Evolutionary conservation across 2,329 filamentous ascomycete genomes (phyloP).

Genomic region (Didymosphaeria variabile): DNA sequence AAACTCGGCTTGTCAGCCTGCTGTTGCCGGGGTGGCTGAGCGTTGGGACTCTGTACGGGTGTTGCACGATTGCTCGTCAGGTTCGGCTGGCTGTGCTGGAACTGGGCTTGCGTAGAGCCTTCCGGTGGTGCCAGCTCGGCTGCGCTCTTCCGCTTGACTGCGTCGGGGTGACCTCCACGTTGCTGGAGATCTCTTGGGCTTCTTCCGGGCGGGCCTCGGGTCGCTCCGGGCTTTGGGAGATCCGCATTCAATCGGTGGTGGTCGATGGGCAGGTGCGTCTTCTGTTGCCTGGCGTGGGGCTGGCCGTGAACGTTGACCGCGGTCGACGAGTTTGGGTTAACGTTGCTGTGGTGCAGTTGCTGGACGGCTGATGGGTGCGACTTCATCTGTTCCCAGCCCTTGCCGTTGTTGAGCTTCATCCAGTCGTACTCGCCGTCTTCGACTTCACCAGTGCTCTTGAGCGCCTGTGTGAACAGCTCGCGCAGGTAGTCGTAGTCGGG

Average conservation of each 20-base stretch:
- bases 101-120: conserved; percentile 93
- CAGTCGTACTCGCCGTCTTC: conserved; percentile 99
- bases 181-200: conserved; percentile 45
- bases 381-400: conserved; percentile 88
- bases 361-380: conserved; percentile 75
- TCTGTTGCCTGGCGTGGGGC: conserved; percentile 66
- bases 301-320: conserved; percentile 81
- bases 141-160: conserved; percentile 74
- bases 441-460: conserved; percentile 92
- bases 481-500: conserved; percentile 98
- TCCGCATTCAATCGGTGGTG: conserved; percentile 57
- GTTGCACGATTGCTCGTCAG: conserved; percentile 71
- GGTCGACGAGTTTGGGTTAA: conserved; percentile 80
- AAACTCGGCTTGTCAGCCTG: conserved; percentile 76
- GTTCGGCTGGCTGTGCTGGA: conserved; percentile 94
- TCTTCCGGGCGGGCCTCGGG: conserved; percentile 59
- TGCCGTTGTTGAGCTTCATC: conserved; percentile 97
- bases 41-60: conserved; percentile 51
- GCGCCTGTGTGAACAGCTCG: conserved; percentile 92
- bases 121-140: conserved; percentile 83
- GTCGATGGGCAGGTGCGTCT: conserved; percentile 57
- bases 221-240: conserved; percentile 68
- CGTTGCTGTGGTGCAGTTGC: conserved; percentile 77
- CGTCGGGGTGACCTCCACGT: conserved; percentile 29
- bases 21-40: conserved; percentile 63